Evolutionary conservation across 2,329 filamentous ascomycete genomes (phyloP).

Genomic region (Cladosporium sp.): DNA sequence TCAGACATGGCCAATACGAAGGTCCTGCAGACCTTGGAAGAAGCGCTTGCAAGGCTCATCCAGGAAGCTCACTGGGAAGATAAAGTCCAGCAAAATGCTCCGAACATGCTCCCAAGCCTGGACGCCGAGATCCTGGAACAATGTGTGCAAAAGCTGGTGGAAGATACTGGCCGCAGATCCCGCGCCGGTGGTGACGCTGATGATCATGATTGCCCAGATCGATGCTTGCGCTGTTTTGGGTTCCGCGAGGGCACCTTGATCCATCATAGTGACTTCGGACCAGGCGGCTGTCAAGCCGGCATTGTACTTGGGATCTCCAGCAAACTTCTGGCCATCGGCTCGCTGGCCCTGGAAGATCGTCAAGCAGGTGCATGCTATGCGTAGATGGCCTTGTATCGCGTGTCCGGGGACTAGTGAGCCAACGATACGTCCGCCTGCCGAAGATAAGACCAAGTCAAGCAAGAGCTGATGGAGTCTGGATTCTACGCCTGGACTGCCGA

Average conservation of each 20-base stretch:
- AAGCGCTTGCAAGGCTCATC: conserved; percentile 37
- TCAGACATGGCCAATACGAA: conserved; percentile 12
- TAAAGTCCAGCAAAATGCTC: conserved; percentile 37
- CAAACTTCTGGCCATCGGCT: conserved; percentile 34
- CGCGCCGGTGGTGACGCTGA: conserved; percentile 37
- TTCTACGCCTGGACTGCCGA: conserved; percentile 36
- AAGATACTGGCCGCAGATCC: conserved; percentile 24
- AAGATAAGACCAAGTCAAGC: conserved; percentile 36
- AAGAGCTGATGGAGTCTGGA: conserved; percentile 34
- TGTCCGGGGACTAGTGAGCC: conserved; percentile 27
- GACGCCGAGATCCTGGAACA: conserved; percentile 35
- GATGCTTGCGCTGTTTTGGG: conserved; percentile 37
- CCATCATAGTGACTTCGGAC: conserved; percentile 35
- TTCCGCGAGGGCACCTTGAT: conserved; percentile 33
- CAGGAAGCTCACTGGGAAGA: conserved; percentile 38
- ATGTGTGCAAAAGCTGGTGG: conserved; percentile 25
- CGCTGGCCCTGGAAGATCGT: conserved; percentile 38
- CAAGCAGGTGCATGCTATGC: conserved; percentile 37
- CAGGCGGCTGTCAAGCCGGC: conserved; percentile 37
- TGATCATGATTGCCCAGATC: conserved; percentile 39
- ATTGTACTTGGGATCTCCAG: conserved; percentile 33
- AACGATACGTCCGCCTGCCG: conserved; percentile 26
- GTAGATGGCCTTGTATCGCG: conserved; percentile 36
- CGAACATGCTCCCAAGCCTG: conserved; percentile 37
- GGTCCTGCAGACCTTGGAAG: conserved; percentile 30